Evolutionary conservation across 1,139 yeast genomes (phyloP), one percentile per base, ranked within the genome.

Genomic region (Blastobotrys capitulatus): DNA sequence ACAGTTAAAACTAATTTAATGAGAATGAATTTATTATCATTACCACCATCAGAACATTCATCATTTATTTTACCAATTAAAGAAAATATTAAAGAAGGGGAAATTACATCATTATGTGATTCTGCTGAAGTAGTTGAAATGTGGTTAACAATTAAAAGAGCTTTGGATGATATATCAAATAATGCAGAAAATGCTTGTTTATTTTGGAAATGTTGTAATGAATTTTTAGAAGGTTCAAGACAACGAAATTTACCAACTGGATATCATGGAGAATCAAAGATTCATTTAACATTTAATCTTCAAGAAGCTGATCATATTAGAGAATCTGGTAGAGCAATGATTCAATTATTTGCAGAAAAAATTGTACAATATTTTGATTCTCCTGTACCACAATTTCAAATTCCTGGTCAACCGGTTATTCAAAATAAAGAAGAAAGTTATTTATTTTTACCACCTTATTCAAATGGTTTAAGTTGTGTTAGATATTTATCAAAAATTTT

Each of bases 381-480:
- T 6, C 46, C 52, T 3, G 38, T 20, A 2, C 35, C 31, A 7
- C 26, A 42, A 9, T 27, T 34, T 2, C 22, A 26, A 6, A 27
- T 15, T 29, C 16, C 42, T 15, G 39, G 32, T 25, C 27, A 15
- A 12, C 20, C n/a, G 15, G 22, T 27, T 12, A 22, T 12, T 20
- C 5, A 19, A 8, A 32, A 43, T 13, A 47, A 50, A n/a, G 44
- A 42, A 13, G 56, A 66, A 9, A 63, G 75, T 38, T 74, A 72
- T 63, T 80, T 82, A 2, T 82, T 80, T 57, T 60, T 81, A 26
- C 88, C 89, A 1, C 82, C 82, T 1, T 68, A 71, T 50, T 72
- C 86, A 1, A 83, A 82, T 57, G 76, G 83, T 8, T 65, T 83
- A 29, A 74, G 85, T 45, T 72, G 83, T 1, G 65, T 76, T 18